Evolutionary conservation across 768 basidiomycete species (phyloP), one percentile per base, ranked within the genome.

Genomic region (Nevesoporus exiguus): DNA sequence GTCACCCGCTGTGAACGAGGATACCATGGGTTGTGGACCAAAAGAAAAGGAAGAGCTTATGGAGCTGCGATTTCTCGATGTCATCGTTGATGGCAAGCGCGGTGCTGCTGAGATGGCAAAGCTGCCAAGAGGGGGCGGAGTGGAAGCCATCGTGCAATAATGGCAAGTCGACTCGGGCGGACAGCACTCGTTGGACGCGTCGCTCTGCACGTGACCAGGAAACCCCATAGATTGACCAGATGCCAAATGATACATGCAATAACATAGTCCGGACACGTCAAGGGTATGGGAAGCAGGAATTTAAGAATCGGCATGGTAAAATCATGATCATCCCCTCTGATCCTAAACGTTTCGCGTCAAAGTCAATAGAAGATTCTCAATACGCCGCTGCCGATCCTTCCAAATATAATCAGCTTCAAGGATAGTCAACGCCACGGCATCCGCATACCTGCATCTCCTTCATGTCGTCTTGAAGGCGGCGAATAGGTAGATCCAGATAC

Each of bases 31-130:
- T 62, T 88, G 85, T 21, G 90, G 90, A 27, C 85, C 88, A 62
- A 91, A 89, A 1, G 91, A 92, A 72, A 93, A 91, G 3, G 89
- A 88, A 2, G 86, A 85, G 61, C 85, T 84, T 37, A 91, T 80
- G 6, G 90, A 91, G 45, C 77, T 77, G 50, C 88, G 79, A 52
- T 79, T 77, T 52, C 86, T 80, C 48, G 70, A 82, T 13, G 74
- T 68, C n/a, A 77, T 75, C 1, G 83, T 77, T 2, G 83, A 83
- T 14, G 79, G 76, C 19, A 83, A 62, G 39, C 74, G 78, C 10
- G 82, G 80, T 40, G 81, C 75, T 52, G 73, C 63, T 42, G 77
- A 77, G 34, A 82, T 71, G 11, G 65, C 59, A 59, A 76, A 81
- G 15, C 68, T 65, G 36, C 71, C 70, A 24, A 67, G 64, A 3